These are phyloP conservation scores for Cryptococcus floricola DNA, from an alignment of 1,284 basidiomycete species.

Conservation along the genomic window DNA sequence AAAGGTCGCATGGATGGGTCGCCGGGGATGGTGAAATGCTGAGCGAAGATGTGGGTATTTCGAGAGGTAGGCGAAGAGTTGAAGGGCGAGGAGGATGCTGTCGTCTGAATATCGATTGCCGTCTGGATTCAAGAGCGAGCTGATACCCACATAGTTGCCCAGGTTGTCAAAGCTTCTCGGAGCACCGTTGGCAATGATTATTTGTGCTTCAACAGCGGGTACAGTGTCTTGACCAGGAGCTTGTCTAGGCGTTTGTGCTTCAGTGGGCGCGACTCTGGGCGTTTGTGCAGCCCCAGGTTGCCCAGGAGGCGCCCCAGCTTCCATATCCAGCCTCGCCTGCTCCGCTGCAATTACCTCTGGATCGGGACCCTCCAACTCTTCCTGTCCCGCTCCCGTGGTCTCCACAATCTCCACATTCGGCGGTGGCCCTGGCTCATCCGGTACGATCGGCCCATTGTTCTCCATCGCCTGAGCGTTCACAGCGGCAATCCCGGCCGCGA, in stretches of 20 bases:
- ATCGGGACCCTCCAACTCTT: conserved; percentile 35
- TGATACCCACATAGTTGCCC: conserved; percentile 42
- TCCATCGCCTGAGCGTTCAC: conserved; percentile 36
- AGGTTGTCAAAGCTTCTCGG: conserved; percentile 49
- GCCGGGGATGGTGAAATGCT: conserved; percentile 83
- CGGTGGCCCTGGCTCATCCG: conserved; percentile 27
- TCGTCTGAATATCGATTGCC: conserved; percentile 75
- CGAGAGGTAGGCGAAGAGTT: conserved; percentile 91
- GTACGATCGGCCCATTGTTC: conserved; percentile 23
- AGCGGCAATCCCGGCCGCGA: conserved; percentile 32
- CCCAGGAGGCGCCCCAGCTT: conserved; percentile 45
- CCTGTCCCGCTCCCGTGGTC: conserved; percentile 6
- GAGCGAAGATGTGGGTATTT: conserved; percentile 98
- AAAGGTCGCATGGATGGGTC: conserved; percentile 50
- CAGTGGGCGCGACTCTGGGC: conserved; percentile 25
- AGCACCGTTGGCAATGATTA: conserved; percentile 49
- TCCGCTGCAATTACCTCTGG: conserved; percentile 39
- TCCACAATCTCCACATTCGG: conserved; percentile 31
- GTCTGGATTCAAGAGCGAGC: conserved; percentile 45
- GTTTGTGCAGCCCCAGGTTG: conserved; percentile 42
- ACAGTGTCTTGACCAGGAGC: conserved; percentile 9
- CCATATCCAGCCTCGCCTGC: conserved; percentile 44
- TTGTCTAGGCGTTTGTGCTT: conserved; percentile 19
- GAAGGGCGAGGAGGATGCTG: conserved; percentile 84
- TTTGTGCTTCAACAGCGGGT: conserved; percentile 28